These are phyloP conservation scores for Rhododendron griersonianum DNA, from an alignment of 148 eudicot species.

Conservation along the genomic window DNA sequence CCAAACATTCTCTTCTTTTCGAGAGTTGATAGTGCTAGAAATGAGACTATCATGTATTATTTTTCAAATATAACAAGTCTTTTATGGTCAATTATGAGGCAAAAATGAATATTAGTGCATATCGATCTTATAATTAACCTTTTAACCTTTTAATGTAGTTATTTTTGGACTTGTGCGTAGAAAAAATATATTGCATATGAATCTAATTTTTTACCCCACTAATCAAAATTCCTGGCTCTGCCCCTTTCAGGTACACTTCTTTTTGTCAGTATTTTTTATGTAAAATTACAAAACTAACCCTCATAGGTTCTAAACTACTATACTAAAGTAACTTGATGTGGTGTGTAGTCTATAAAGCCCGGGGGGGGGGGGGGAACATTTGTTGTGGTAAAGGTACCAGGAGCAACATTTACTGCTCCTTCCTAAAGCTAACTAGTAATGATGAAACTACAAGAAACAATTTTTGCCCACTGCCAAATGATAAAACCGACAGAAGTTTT, in stretches of 20 bases:
- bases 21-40: too few relatives aligned
- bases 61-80: too few relatives aligned
- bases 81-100: too few relatives aligned
- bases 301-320: neutral
- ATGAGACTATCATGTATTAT: too few relatives aligned
- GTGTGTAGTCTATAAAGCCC: conserved; percentile 27
- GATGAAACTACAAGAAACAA: neutral
- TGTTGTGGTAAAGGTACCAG: conserved; percentile 11
- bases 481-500: neutral
- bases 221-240: too few relatives aligned
- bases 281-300: neutral
- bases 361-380: conserved; percentile 12
- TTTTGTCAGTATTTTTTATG: neutral
- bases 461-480: neutral
- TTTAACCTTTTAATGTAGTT: too few relatives aligned
- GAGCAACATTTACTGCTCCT: conserved; percentile 11
- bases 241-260: neutral
- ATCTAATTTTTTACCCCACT: too few relatives aligned
- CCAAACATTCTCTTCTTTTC: too few relatives aligned
- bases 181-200: too few relatives aligned
- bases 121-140: too few relatives aligned
- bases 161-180: too few relatives aligned
- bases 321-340: neutral
- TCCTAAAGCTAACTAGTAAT: conserved; percentile 19
- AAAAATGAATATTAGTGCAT: too few relatives aligned